Evolutionary conservation across 306 rosid species (phyloP).

Genomic region (Vachellia pachyceras): DNA sequence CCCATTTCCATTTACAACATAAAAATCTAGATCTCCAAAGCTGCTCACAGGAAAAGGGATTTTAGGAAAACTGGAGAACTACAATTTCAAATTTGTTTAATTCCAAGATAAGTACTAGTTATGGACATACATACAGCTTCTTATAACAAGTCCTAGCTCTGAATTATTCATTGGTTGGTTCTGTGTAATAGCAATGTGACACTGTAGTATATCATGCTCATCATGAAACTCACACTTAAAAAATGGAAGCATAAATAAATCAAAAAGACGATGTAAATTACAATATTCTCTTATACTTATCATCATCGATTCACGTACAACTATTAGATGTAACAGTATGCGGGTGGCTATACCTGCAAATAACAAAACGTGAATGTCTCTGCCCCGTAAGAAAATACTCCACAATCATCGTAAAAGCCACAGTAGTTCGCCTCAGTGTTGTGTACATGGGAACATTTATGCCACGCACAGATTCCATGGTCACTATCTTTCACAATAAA

Average conservation of each 20-base stretch:
- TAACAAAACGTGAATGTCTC: conserved; percentile 59
- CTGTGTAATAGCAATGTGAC: neutral
- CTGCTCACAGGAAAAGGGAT: neutral
- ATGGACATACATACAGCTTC: neutral
- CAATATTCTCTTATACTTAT: neutral
- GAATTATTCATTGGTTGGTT: neutral
- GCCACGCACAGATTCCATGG: conserved; percentile 81
- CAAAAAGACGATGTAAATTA: neutral
- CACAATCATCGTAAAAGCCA: conserved; percentile 71
- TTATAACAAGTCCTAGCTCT: neutral
- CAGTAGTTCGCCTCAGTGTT: conserved; percentile 70
- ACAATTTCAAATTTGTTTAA: neutral
- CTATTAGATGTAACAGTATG: conserved; percentile 16
- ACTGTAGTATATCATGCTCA: neutral
- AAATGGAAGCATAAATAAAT: neutral
- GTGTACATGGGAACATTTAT: conserved; percentile 80
- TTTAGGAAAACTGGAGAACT: neutral
- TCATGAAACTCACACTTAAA: neutral
- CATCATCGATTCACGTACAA: neutral
- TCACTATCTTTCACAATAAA: conserved; percentile 57
- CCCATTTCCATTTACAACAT: neutral
- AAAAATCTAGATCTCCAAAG: neutral
- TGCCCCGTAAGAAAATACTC: conserved; percentile 64
- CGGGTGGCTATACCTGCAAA: conserved; percentile 55
- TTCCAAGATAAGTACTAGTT: neutral